These are phyloP conservation scores for Podaxis pistillaris DNA, from an alignment of 768 basidiomycete species.

Conservation along the genomic window DNA sequence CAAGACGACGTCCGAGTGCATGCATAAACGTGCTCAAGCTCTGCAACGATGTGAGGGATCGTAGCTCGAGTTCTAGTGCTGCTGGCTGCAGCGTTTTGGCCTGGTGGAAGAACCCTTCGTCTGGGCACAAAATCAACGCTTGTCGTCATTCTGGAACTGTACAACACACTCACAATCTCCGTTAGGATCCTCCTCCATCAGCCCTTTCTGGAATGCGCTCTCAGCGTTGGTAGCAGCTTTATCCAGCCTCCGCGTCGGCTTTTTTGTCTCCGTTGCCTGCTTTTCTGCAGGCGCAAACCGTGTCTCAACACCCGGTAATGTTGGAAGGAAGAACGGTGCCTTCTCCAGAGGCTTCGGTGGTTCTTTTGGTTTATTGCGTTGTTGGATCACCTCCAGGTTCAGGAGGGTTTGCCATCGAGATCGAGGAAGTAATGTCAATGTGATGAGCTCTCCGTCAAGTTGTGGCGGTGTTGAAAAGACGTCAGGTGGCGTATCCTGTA, in stretches of 20 bases:
- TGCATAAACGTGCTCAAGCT: conserved; percentile 67
- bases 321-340: conserved; percentile 97
- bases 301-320: conserved; percentile 82
- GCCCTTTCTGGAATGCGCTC: conserved; percentile 69
- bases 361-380: conserved; percentile 96
- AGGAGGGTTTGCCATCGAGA: conserved; percentile 96
- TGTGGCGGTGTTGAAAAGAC: conserved; percentile 86
- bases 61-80: conserved; percentile 87
- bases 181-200: conserved; percentile 52
- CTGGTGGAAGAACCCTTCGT: conserved; percentile 81
- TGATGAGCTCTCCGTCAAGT: conserved; percentile 87
- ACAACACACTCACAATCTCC: conserved; percentile 64
- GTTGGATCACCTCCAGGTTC: conserved; percentile 92
- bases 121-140: conserved; percentile 34
- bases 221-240: conserved; percentile 49
- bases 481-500: conserved; percentile 61
- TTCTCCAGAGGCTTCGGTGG: conserved; percentile 93
- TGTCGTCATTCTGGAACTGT: neutral
- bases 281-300: conserved; percentile 64
- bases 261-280: conserved; percentile 36
- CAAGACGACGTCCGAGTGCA: conserved; percentile 70
- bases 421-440: conserved; percentile 87
- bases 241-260: conserved; percentile 51
- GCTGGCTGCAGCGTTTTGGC: conserved; percentile 88
- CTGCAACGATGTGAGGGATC: conserved; percentile 66